Base-by-base conservation (phyloP, 352 stramenopile species). In the Phytophthora macrochlamydospora region DNA sequence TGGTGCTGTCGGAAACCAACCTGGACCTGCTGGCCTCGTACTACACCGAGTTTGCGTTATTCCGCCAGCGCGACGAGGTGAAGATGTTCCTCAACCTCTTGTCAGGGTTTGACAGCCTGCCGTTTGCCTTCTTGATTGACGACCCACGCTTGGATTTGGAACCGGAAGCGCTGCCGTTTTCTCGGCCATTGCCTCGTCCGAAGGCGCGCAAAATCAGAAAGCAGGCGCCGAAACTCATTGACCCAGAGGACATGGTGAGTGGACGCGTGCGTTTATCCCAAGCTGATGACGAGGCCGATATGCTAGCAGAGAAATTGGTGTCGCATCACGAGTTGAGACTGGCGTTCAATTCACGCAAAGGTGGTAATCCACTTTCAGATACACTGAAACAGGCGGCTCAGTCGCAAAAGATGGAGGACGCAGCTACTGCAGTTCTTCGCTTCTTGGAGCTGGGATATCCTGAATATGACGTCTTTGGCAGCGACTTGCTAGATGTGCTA, bases 391-490 rank as follows among this genome's bases (percentile, higher is more conserved):
- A 88, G 49, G 84, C 84, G 0, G 71, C 78, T 33, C 74, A 83
- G 12, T 81, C 79, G 7, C 81, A 92, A 56, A 81, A 79, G 14
- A 65, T 95, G 46, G 85, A 93, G 56, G 87, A 93, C 48, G 85
- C 87, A 0, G 81, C 76, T 0, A 82, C 76, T 54, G 83, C 83
- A 4, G 85, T 95, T 37, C 75, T 95, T 45, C 85, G 82, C 2
- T 92, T 95, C 75, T 62, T 95, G 40, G 87, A 95, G 59, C 70
- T 95, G n/a, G 85, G 87, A 5, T 92, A 93, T 60, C 87, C 87
- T 0, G 85, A 93, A 58, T 95, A 95, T 66, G 82, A 95, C 46
- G 85, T 95, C 9, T 92, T 93, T 57, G 87, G 85, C 40, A 89
- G 75, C 4, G 77, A 89, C 48, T 66, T 95, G 38, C 62, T 90